Evolutionary conservation across 805 yeast species (phyloP).

Genomic region (Saccharomycopsis sp.): DNA sequence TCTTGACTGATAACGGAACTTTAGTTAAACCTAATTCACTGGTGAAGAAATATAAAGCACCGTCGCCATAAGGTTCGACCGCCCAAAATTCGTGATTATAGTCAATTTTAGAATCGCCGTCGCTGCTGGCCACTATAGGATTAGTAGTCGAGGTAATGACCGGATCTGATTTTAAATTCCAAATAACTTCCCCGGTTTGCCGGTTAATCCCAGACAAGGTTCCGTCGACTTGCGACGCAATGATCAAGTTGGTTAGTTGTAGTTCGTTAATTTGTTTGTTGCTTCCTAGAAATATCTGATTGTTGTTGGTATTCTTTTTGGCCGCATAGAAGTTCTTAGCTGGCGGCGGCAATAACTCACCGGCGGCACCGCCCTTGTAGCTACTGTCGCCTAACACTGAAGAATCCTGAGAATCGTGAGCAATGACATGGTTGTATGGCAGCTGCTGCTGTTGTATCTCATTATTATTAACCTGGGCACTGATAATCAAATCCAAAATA

Average conservation of each 20-base stretch:
- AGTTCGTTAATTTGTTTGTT: conserved; percentile 15
- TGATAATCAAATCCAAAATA: not conserved
- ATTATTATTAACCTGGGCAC: not conserved
- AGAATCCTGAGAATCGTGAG: not conserved
- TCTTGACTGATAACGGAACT: conserved; percentile 73
- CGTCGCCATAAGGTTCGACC: conserved; percentile 86
- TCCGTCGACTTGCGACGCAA: conserved; percentile 21
- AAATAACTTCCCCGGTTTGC: conserved; percentile 18
- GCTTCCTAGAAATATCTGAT: conserved; percentile 14
- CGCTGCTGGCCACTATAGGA: not conserved
- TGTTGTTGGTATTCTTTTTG: conserved; percentile 5
- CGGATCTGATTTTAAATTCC: conserved; percentile 19
- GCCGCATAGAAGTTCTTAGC: conserved; percentile 9
- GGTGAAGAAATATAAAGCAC: conserved; percentile 74
- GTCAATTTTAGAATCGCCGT: conserved; percentile 23
- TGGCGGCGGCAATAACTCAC: not conserved
- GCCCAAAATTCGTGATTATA: conserved; percentile 55
- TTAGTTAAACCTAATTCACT: conserved; percentile 67
- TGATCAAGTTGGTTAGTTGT: conserved; percentile 15
- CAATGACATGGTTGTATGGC: not conserved
- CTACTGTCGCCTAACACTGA: not conserved
- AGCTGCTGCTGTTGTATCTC: not conserved
- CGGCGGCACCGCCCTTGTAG: not conserved
- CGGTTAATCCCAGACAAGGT: conserved; percentile 17
- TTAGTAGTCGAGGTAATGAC: conserved; percentile 7